phyloP scores from a whole-genome alignment of 1,284 basidiomycete species.

The Malassezia cuniculi region DNA sequence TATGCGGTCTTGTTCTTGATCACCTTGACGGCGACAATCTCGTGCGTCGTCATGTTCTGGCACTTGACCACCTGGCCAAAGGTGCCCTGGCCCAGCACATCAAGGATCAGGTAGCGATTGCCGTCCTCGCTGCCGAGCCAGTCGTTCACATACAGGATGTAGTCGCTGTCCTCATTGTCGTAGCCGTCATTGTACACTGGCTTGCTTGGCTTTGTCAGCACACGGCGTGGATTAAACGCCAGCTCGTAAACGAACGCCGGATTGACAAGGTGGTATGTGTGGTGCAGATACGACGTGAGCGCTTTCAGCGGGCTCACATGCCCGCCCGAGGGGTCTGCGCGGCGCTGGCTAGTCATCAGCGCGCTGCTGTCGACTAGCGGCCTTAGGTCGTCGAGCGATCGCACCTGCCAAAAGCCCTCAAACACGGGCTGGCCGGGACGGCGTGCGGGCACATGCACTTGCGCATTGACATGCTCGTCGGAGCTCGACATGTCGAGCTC shows the following conservation, averaged over 20 bases:
- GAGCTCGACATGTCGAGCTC: too few relatives aligned
- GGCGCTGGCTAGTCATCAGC: constrained; percentile 20
- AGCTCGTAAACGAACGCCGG: constrained; percentile 44
- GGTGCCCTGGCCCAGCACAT: constrained; percentile 93
- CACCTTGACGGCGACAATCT: constrained; percentile 95
- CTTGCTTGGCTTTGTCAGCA: constrained; percentile 43
- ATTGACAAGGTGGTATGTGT: constrained; percentile 45
- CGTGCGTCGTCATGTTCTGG: constrained; percentile 97
- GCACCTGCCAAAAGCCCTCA: constrained; percentile 34
- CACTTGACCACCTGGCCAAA: constrained; percentile 99
- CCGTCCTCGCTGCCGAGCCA: constrained; percentile 43
- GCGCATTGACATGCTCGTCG: too few relatives aligned
- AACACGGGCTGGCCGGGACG: constrained; percentile 14
- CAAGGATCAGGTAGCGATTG: constrained; percentile 84
- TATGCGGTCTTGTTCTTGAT: constrained; percentile 99
- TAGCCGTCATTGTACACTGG: constrained; percentile 42
- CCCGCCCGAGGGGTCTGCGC: constrained; percentile 40
- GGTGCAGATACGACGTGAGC: constrained; percentile 41
- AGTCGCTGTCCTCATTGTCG: constrained; percentile 44
- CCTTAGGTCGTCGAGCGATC: constrained; percentile 30
- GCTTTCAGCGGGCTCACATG: constrained; percentile 43
- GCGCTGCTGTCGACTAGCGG: constrained; percentile 26
- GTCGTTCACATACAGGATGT: constrained; percentile 45
- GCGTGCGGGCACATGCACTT: neutral
- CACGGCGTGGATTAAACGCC: constrained; percentile 41